Conservation (phyloP, 176 grass and related monocot species). For the Triticum monococcum region DNA sequence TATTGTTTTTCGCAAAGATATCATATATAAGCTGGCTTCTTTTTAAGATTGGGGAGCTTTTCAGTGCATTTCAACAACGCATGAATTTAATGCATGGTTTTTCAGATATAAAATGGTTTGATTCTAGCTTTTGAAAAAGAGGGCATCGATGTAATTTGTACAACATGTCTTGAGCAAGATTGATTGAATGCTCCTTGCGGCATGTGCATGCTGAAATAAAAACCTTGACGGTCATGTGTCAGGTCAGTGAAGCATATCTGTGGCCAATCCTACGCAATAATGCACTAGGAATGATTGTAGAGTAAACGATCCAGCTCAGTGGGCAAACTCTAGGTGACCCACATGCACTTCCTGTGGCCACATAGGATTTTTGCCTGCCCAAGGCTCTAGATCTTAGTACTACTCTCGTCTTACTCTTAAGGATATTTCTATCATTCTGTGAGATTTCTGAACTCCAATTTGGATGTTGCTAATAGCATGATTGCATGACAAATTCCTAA, state of each 20-base stretch:
- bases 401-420: background rate
- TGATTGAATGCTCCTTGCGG: background rate
- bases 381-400: background rate
- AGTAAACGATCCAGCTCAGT: background rate
- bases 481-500: accelerated
- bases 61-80: no score
- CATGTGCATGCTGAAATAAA: background rate
- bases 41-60: background rate
- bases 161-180: background rate
- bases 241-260: background rate
- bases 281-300: background rate
- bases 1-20: no score
- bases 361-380: background rate
- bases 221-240: background rate
- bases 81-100: background rate
- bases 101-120: background rate
- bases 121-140: background rate
- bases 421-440: background rate
- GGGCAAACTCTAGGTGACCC: no score
- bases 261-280: background rate
- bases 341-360: no score
- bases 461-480: background rate
- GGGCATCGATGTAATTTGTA: background rate
- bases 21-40: no score
- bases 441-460: background rate